Conservation (phyloP, 768 basidiomycete genomes). For the Auriscalpium vulgare region DNA sequence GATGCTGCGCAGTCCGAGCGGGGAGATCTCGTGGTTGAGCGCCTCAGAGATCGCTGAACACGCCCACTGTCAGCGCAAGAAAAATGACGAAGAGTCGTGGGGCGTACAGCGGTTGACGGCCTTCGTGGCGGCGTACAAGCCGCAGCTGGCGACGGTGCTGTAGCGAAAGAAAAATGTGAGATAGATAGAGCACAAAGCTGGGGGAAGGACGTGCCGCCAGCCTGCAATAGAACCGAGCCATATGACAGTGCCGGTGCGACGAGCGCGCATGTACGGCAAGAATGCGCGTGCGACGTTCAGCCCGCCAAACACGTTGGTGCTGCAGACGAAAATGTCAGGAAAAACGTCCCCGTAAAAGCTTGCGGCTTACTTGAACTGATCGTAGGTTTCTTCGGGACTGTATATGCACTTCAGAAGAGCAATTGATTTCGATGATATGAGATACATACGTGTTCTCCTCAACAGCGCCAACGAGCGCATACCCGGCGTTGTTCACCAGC, state of each 20-base stretch:
- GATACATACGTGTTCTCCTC: constrained; percentile 13
- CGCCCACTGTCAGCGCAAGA: too few relatives aligned
- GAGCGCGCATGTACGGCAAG: constrained; percentile 16
- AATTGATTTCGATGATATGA: background rate
- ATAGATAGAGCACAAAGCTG: background rate
- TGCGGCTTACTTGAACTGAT: constrained; percentile 10
- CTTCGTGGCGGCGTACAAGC: background rate
- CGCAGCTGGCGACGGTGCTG: too few relatives aligned
- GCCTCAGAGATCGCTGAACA: too few relatives aligned
- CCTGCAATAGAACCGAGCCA: constrained; percentile 12
- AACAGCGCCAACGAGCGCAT: constrained; percentile 10
- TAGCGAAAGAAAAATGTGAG: too few relatives aligned
- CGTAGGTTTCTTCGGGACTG: constrained; percentile 17
- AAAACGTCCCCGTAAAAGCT: background rate
- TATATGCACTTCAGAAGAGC: background rate
- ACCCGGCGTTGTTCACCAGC: constrained; percentile 12
- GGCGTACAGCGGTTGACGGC: background rate
- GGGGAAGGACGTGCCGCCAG: background rate
- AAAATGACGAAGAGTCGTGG: background rate
- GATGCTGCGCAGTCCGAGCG: too few relatives aligned
- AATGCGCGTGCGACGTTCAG: constrained; percentile 16
- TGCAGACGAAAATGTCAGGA: background rate
- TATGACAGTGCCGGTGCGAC: constrained; percentile 13
- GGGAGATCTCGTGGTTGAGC: too few relatives aligned
- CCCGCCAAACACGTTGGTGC: constrained; percentile 16